Evolutionary conservation across 1,284 basidiomycete species (phyloP).

Genomic region (Trametes polyzona): DNA sequence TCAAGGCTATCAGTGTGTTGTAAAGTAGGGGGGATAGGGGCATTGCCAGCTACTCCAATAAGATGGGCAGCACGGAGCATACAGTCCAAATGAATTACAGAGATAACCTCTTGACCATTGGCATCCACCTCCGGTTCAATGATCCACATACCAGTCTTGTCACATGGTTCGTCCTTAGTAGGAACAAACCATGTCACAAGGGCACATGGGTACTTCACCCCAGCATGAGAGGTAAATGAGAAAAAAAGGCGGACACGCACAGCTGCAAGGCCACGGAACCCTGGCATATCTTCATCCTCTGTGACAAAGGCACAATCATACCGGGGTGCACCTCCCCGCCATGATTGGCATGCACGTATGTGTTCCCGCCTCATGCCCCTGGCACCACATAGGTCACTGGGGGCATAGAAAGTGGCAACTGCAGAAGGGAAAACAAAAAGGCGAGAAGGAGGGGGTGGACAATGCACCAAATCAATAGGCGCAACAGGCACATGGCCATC

Average conservation of each 20-base stretch:
- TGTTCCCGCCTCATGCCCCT: conserved; percentile 12
- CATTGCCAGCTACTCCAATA: no score
- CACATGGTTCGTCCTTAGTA: no score
- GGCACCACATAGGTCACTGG: conserved; percentile 11
- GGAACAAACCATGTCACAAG: no score
- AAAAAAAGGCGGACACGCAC: background rate
- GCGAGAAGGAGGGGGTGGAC: background rate
- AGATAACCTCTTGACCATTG: no score
- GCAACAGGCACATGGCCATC: background rate
- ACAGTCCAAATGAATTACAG: no score
- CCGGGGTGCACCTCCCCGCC: background rate
- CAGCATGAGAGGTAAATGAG: no score
- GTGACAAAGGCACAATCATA: conserved; percentile 4
- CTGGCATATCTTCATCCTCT: background rate
- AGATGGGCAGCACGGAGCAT: no score
- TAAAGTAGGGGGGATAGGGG: no score
- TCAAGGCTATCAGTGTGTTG: no score
- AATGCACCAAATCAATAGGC: background rate
- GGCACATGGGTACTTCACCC: no score
- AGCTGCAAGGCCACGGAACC: background rate
- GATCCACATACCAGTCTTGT: no score
- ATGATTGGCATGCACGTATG: conserved; percentile 12
- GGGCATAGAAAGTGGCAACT: conserved; percentile 8
- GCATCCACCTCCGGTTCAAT: no score
- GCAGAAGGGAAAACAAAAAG: conserved; percentile 11